Evolutionary conservation across 176 grass and related monocot species (phyloP).

Genomic region (Saccharum officinarum): DNA sequence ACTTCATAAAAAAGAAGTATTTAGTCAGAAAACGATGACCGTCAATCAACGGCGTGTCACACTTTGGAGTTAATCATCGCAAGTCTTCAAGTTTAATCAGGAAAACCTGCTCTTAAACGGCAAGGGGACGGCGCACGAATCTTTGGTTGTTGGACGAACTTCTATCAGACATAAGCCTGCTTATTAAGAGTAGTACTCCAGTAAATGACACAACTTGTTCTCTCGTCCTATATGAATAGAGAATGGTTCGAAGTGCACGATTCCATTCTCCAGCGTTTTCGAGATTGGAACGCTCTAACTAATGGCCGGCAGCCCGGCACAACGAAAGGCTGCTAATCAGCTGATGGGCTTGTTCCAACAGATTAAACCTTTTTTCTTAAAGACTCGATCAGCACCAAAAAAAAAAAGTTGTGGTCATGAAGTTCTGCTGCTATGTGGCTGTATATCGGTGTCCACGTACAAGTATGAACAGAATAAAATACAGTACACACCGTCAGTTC

Average conservation of each 20-base stretch:
- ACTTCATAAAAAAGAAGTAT: neutral
- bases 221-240: slow-evolving; percentile 17
- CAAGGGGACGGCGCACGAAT: slow-evolving; percentile 22
- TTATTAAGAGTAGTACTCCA: neutral
- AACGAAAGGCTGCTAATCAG: neutral
- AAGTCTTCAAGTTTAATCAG: slow-evolving; percentile 26
- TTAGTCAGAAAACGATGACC: neutral
- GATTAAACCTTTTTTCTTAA: slow-evolving; percentile 44
- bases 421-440: neutral
- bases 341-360: slow-evolving; percentile 37
- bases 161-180: slow-evolving; percentile 7
- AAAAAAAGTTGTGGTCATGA: neutral
- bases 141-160: slow-evolving; percentile 27
- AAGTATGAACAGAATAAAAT: neutral
- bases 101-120: slow-evolving; percentile 22
- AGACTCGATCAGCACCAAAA: slow-evolving; percentile 6
- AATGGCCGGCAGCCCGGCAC: slow-evolving; percentile 8
- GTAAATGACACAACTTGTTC: slow-evolving; percentile 13
- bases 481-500: neutral
- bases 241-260: neutral
- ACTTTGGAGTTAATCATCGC: slow-evolving; percentile 10
- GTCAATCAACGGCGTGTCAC: neutral
- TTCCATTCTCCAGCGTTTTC: neutral
- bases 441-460: neutral
- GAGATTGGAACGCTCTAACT: slow-evolving; percentile 39